Percentiles rank a stretch among this genome's conserved stretches.
These are phyloP conservation scores for Kalmusia sp. DNA, from an alignment of 2,329 filamentous ascomycete genomes.

Conservation along the genomic window DNA sequence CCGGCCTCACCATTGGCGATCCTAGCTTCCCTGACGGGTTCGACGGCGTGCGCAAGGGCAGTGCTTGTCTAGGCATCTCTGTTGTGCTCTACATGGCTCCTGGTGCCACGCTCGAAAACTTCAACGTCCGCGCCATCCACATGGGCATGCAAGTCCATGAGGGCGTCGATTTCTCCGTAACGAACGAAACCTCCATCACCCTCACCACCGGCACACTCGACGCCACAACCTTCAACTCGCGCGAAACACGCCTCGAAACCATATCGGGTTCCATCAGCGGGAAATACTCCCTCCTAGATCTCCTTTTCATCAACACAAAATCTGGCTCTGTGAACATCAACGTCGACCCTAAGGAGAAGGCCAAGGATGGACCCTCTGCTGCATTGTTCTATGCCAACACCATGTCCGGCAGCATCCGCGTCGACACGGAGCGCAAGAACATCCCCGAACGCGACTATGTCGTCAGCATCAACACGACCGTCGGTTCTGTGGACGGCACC, in stretches of 20 bases:
- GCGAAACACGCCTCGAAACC: constrained; percentile 49
- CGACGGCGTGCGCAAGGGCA: constrained; percentile 28
- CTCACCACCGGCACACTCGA: constrained; percentile 46
- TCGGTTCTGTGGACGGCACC: constrained; percentile 46
- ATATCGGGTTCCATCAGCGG: constrained; percentile 52
- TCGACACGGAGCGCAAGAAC: constrained; percentile 40
- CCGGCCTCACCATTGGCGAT: constrained; percentile 35
- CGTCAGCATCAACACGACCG: constrained; percentile 46
- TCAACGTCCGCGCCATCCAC: constrained; percentile 45
- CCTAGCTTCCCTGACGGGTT: constrained; percentile 29
- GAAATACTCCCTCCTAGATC: constrained; percentile 48
- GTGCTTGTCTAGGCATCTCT: constrained; percentile 48
- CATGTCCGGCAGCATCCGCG: constrained; percentile 46
- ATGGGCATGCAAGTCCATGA: constrained; percentile 47
- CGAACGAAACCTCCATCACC: constrained; percentile 38
- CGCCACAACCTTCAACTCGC: constrained; percentile 41
- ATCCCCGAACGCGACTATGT: constrained; percentile 53
- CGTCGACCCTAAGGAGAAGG: constrained; percentile 47
- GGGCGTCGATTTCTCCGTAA: constrained; percentile 40
- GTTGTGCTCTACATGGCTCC: constrained; percentile 46
- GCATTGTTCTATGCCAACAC: constrained; percentile 48
- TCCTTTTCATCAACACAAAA: constrained; percentile 48
- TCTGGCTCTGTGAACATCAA: constrained; percentile 51
- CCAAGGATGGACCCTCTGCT: constrained; percentile 30
- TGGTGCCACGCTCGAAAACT: constrained; percentile 38